Evolutionary conservation across 306 rosid species (phyloP).

Genomic region (Potentilla sterilis): DNA sequence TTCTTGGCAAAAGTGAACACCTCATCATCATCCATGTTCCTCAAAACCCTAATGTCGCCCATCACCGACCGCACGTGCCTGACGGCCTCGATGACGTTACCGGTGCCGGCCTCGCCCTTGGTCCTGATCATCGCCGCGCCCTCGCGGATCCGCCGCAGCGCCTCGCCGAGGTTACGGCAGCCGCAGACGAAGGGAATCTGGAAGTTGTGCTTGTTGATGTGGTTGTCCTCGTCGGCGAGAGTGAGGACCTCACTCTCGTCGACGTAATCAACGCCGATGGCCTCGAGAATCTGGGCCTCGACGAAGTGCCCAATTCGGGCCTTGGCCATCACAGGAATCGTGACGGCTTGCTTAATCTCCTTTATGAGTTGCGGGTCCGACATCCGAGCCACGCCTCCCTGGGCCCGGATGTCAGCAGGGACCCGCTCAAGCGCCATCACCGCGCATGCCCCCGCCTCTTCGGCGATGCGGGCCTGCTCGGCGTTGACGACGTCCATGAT

Average conservation of each 20-base stretch:
- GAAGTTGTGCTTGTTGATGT: conserved; percentile 88
- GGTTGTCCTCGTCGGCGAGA: conserved; percentile 74
- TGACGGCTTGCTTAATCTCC: conserved; percentile 78
- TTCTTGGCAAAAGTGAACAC: conserved; percentile 76
- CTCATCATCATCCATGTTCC: conserved; percentile 90
- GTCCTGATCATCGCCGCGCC: conserved; percentile 95
- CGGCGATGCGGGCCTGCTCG: conserved; percentile 87
- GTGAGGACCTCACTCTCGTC: conserved; percentile 88
- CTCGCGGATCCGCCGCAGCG: conserved; percentile 73
- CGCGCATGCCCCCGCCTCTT: conserved; percentile 88
- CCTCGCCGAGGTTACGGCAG: conserved; percentile 86
- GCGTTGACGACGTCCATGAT: conserved; percentile 95
- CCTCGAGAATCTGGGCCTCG: conserved; percentile 87
- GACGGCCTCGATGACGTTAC: conserved; percentile 76
- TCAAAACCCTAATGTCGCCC: conserved; percentile 71
- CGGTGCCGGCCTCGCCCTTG: conserved; percentile 88
- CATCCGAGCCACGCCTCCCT: conserved; percentile 91
- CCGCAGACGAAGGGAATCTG: conserved; percentile 86
- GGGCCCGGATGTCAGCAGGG: conserved; percentile 81
- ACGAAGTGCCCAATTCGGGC: conserved; percentile 93
- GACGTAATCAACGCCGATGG: conserved; percentile 76
- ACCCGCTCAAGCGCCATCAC: conserved; percentile 91
- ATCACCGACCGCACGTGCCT: conserved; percentile 79
- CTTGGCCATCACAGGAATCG: conserved; percentile 91
- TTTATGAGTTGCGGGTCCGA: conserved; percentile 80